These are phyloP conservation scores for Sporothrix curviconia DNA, from an alignment of 2,329 filamentous ascomycete genomes.

Conservation along the genomic window DNA sequence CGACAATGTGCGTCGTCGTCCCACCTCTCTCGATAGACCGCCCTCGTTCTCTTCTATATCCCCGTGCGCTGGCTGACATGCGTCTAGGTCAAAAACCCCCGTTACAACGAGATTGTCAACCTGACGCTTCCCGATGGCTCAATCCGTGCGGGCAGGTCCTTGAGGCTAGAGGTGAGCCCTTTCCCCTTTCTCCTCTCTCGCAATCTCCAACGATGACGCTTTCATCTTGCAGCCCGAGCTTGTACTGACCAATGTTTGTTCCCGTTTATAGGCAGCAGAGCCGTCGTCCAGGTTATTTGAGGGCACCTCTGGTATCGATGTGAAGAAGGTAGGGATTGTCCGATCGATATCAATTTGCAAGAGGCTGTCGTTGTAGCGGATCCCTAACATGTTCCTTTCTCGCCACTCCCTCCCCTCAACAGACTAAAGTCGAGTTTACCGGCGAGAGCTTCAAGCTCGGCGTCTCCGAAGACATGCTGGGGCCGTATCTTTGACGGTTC, in stretches of 20 bases:
- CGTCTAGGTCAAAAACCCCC: conserved; percentile 88
- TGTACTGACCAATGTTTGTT: conserved; percentile 7
- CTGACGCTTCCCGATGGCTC: conserved; percentile 93
- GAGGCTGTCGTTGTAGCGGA: no score
- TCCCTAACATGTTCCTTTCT: no score
- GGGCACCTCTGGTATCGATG: conserved; percentile 93
- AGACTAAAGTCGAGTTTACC: conserved; percentile 97
- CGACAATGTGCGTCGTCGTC: conserved; percentile 65
- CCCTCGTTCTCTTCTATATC: not conserved
- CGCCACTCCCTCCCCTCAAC: conserved; percentile 14
- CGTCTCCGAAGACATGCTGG: conserved; percentile 98
- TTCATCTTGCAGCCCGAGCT: not conserved
- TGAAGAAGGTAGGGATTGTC: conserved; percentile 72
- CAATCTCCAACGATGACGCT: conserved; percentile 16
- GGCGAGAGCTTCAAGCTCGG: conserved; percentile 96
- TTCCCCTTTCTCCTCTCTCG: conserved; percentile 16
- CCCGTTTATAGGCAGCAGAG: conserved; percentile 66
- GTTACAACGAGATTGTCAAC: conserved; percentile 96
- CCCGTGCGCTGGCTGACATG: not conserved
- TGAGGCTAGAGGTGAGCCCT: conserved; percentile 75
- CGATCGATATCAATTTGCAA: no score
- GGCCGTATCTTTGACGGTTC: conserved; percentile 98
- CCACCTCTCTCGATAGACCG: not conserved
- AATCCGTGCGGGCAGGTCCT: conserved; percentile 87
- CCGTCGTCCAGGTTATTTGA: conserved; percentile 98